Conservation (phyloP, 2,329 filamentous ascomycete genomes). For the Xylariaceae sp. region DNA sequence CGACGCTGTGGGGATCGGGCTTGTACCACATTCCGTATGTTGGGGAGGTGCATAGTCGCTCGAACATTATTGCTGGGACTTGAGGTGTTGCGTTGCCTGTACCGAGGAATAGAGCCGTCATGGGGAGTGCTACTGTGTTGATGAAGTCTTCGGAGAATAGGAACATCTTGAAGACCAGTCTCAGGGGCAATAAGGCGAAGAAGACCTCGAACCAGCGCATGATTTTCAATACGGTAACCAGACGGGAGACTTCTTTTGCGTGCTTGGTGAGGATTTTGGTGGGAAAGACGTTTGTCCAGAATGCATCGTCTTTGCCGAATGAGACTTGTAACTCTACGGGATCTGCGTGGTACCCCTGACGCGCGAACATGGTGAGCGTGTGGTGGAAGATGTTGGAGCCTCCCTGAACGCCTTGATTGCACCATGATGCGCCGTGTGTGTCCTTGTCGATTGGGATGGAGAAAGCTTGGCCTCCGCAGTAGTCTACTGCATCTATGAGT, state of each 20-base stretch:
- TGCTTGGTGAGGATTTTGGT: conserved; percentile 48
- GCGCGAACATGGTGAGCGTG: conserved; percentile 55
- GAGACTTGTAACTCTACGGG: conserved; percentile 53
- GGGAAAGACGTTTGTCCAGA: conserved; percentile 56
- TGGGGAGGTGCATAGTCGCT: conserved; percentile 36
- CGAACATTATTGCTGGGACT: conserved; percentile 32
- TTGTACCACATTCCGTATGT: conserved; percentile 59
- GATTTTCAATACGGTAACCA: conserved; percentile 46
- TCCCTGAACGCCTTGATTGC: conserved; percentile 59
- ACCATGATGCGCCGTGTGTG: conserved; percentile 56
- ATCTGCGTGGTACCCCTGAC: conserved; percentile 50
- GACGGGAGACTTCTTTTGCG: conserved; percentile 45
- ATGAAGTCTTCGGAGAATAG: conserved; percentile 32
- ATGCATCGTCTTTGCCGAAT: conserved; percentile 52
- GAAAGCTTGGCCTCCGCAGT: conserved; percentile 60
- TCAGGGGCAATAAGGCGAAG: conserved; percentile 47
- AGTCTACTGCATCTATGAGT: conserved; percentile 52
- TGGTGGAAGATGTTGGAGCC: conserved; percentile 58
- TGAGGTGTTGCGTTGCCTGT: conserved; percentile 33
- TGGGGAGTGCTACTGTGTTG: conserved; percentile 30
- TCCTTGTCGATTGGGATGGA: conserved; percentile 57
- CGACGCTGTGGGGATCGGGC: conserved; percentile 26
- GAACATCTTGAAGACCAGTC: conserved; percentile 29
- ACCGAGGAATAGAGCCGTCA: conserved; percentile 35
- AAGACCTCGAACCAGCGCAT: conserved; percentile 50